Percentiles rank a stretch among this genome's conserved stretches.
Evolutionary conservation across 495 filamentous ascomycete species (phyloP).

Genomic region (Aspergillus sparsus): DNA sequence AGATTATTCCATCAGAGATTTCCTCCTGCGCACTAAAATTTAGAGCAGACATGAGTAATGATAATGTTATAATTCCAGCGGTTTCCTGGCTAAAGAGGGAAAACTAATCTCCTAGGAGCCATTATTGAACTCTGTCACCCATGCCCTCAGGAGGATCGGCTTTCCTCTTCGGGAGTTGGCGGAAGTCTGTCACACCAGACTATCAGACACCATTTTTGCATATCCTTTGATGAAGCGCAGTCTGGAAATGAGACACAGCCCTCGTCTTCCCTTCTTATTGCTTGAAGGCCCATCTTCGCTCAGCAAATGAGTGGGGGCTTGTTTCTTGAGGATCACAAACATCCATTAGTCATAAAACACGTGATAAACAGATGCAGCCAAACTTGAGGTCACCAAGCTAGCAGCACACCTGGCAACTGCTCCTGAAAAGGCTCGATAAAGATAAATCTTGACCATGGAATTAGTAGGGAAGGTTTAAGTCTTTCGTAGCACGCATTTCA

Average conservation of each 20-base stretch:
- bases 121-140: neutral
- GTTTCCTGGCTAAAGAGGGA: neutral
- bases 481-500: too few relatives aligned
- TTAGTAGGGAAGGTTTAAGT: too few relatives aligned
- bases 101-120: conserved; percentile 5
- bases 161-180: neutral
- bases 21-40: neutral
- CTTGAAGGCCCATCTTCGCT: too few relatives aligned
- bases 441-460: too few relatives aligned
- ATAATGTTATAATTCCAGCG: neutral
- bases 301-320: neutral
- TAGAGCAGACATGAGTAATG: neutral
- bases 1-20: conserved; percentile 1
- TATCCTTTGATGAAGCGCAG: neutral
- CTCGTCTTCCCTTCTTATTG: neutral
- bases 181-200: neutral
- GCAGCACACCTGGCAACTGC: too few relatives aligned
- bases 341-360: neutral
- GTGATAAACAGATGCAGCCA: neutral
- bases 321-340: neutral
- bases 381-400: too few relatives aligned
- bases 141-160: neutral
- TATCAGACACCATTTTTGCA: neutral
- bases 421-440: too few relatives aligned
- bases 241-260: neutral